Base-by-base conservation (phyloP, 108 stramenopile genomes). In the Epithemia pelagica region DNA sequence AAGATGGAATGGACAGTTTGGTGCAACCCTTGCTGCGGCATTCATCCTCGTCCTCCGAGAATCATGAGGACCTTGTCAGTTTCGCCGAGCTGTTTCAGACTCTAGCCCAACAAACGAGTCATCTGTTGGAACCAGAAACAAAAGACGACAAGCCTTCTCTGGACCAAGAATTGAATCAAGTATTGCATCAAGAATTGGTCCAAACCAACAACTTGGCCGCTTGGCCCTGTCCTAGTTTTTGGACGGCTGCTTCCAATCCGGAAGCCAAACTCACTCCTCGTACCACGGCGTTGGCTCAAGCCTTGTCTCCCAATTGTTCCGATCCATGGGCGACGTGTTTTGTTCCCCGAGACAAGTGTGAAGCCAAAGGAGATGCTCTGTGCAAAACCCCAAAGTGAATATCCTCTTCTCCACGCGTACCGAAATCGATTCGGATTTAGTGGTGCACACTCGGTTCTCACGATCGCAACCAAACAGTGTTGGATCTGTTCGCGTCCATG, bases 161-260 rank as follows among this genome's bases (percentile, higher is more conserved):
- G 5, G 5, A 46, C 37, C 37, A 46, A 46, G 37, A 46, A 15
- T 52, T 91, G 30, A 74, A 83, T 28, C 59, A 61, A 3, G 82
- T 86, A 25, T 66, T 91, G 57, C 15, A 58, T 2, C 68, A 81
- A n/a, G 90, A 91, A 72, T 68, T 91, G 83, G 33, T 53, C 1
- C 55, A 54, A 8, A 75, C 82, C 32, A 71, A 81, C 27, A 76
- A 88, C 62, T 31, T 88, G 52, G 83, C 75, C 8, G 66, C 57
- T 28, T 91, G 90, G 90, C 90, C 90, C 3, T 91, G 90, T 72
- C 75, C 79, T 58, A 82, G 83, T 46, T 85, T 91, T 74, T 91
- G 87, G 87, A 74, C 73, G 32, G 83, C 79, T 18, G 83, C 79
- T 5, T 30, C 46, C 18, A 28, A 37, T 15, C 57, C 68, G 28